phyloP scores from a whole-genome alignment of 352 stramenopile genomes.

The Pythium sukuiense region DNA sequence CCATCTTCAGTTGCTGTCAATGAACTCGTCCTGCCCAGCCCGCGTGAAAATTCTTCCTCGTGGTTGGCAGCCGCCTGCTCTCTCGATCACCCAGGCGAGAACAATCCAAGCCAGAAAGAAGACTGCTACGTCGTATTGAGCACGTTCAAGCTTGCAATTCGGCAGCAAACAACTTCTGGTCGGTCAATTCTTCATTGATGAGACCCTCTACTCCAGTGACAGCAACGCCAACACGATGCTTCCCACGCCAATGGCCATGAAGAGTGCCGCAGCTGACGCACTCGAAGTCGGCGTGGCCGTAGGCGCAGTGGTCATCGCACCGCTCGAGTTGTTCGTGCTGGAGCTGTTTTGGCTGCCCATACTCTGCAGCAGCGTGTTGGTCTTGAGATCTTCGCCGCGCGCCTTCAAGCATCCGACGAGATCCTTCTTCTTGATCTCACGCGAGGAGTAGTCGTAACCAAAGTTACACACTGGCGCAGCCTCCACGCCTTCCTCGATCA shows the following conservation, averaged over 20 bases:
- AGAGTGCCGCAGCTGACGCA: not conserved
- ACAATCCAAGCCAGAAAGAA: no score
- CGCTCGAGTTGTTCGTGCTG: not conserved
- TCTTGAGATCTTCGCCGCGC: not conserved
- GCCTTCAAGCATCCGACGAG: not conserved
- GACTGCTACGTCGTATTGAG: no score
- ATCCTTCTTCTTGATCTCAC: not conserved
- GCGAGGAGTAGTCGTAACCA: not conserved
- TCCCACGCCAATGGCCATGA: not conserved
- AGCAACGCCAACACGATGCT: not conserved
- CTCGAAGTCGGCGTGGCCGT: not conserved
- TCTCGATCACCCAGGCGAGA: no score
- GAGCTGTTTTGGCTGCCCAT: not conserved
- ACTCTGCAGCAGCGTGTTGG: not conserved
- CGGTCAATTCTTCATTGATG: not conserved
- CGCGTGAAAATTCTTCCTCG: not conserved
- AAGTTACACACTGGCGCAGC: not conserved
- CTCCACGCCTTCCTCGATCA: not conserved
- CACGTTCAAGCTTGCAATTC: no score
- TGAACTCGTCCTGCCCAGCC: not conserved
- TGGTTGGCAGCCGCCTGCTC: not conserved
- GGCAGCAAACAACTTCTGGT: no score
- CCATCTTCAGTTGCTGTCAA: not conserved
- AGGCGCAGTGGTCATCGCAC: not conserved
- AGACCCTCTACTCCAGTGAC: not conserved